Percentiles rank a stretch among this genome's conserved stretches.
Evolutionary conservation across 768 basidiomycete genomes (phyloP).

Genomic region (Sporobolomyces pararoseus): DNA sequence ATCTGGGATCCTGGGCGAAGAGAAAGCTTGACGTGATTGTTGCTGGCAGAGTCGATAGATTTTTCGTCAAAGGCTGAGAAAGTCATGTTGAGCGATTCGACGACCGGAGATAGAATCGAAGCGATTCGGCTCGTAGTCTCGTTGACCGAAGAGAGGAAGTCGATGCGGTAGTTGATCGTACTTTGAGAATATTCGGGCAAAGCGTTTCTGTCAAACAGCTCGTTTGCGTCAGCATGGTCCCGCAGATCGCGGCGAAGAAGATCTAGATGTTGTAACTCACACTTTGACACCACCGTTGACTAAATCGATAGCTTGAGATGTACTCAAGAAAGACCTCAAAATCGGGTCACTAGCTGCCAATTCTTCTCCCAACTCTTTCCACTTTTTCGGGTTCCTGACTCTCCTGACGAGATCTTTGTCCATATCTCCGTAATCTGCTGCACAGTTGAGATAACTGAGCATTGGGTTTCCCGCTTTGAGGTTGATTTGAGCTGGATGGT

Average conservation of each 20-base stretch:
- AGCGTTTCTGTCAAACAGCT: constrained; percentile 31
- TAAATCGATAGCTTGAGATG: constrained; percentile 74
- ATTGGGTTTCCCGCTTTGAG: constrained; percentile 47
- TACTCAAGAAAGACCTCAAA: constrained; percentile 50
- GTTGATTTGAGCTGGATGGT: constrained; percentile 55
- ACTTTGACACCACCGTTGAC: constrained; percentile 46
- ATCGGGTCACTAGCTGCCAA: constrained; percentile 50
- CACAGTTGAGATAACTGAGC: constrained; percentile 59
- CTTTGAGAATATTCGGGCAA: constrained; percentile 29
- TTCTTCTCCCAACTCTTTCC: constrained; percentile 54
- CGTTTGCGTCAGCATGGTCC: background rate
- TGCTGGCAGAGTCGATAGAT: background rate
- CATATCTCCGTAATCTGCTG: constrained; percentile 61
- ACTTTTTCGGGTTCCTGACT: constrained; percentile 45
- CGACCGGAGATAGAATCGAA: constrained; percentile 29
- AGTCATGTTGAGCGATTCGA: constrained; percentile 18
- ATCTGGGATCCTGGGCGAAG: background rate
- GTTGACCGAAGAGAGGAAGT: constrained; percentile 31
- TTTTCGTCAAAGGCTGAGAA: constrained; percentile 19
- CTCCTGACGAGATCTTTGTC: constrained; percentile 55
- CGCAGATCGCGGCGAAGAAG: background rate
- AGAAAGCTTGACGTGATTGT: constrained; percentile 16
- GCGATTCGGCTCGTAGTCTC: constrained; percentile 12
- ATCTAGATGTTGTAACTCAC: constrained; percentile 1
- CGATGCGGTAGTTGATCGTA: constrained; percentile 40